Evolutionary conservation across 768 basidiomycete genomes (phyloP).

Genomic region (Cyclocybe cylindracea): DNA sequence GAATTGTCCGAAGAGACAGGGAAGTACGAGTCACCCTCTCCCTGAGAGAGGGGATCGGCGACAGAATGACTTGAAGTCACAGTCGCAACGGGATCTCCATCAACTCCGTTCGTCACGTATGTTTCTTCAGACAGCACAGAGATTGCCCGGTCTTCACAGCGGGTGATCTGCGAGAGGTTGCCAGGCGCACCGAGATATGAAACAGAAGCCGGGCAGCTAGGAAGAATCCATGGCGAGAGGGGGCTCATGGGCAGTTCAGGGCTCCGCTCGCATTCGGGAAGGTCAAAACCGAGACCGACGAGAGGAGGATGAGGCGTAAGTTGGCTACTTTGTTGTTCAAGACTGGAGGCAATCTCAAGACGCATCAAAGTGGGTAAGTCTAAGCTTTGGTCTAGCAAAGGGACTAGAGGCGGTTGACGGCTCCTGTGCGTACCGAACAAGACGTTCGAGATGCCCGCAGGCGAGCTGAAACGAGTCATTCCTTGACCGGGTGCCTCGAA

Average conservation of each 20-base stretch:
- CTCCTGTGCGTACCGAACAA: slow-evolving; percentile 8
- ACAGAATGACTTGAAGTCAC: too few species aligned
- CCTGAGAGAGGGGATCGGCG: too few species aligned
- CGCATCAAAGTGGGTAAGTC: slow-evolving; percentile 15
- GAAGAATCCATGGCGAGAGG: neutral
- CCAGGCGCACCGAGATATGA: too few species aligned
- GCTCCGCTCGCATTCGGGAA: neutral
- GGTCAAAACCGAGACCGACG: neutral
- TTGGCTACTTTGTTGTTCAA: neutral
- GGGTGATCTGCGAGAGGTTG: too few species aligned
- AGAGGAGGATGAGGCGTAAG: neutral
- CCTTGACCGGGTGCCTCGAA: slow-evolving; percentile 4
- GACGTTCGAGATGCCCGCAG: slow-evolving; percentile 6
- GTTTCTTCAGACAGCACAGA: too few species aligned
- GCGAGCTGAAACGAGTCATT: slow-evolving; percentile 4
- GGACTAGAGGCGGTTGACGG: slow-evolving; percentile 2
- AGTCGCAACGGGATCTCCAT: too few species aligned
- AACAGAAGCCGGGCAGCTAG: neutral
- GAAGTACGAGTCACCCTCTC: too few species aligned
- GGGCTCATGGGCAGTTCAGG: neutral
- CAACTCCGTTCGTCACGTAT: too few species aligned
- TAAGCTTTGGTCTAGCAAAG: slow-evolving; percentile 8
- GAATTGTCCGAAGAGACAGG: too few species aligned
- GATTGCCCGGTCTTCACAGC: too few species aligned
- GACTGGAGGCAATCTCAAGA: slow-evolving; percentile 12